phyloP scores from a whole-genome alignment of 1,139 yeast genomes.

The Meyerozyma smithsonii region DNA sequence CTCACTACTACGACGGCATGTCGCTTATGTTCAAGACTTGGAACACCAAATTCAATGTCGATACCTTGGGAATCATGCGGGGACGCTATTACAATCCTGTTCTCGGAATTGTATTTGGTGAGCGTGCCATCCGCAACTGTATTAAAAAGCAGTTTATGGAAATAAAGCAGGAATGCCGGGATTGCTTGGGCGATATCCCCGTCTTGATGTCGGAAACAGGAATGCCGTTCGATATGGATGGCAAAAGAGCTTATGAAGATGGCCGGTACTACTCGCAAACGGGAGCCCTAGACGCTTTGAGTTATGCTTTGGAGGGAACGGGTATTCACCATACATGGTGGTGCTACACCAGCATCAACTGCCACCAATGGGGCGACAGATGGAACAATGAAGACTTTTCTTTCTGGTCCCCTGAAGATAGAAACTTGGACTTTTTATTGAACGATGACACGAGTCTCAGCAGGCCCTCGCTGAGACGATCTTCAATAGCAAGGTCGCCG shows the following conservation, averaged over 20 bases:
- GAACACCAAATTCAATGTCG: conserved; percentile 75
- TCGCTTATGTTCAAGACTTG: conserved; percentile 85
- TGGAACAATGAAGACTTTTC: conserved; percentile 96
- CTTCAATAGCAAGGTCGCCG: not conserved
- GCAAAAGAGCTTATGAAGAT: conserved; percentile 56
- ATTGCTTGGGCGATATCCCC: conserved; percentile 60
- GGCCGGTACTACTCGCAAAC: conserved; percentile 73
- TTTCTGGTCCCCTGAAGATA: conserved; percentile 72
- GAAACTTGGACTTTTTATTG: conserved; percentile 20
- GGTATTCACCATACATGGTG: conserved; percentile 74
- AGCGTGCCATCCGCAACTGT: conserved; percentile 67
- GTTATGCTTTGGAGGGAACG: conserved; percentile 71
- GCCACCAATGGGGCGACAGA: conserved; percentile 79
- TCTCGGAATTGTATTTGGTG: conserved; percentile 77
- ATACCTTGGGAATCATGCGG: conserved; percentile 86
- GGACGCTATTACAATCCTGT: conserved; percentile 71
- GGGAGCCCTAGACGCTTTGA: conserved; percentile 77
- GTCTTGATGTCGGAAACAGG: conserved; percentile 91
- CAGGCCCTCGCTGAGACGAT: conserved; percentile 1
- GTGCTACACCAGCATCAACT: conserved; percentile 73
- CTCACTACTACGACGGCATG: conserved; percentile 92
- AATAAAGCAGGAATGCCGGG: conserved; percentile 58
- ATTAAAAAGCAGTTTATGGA: conserved; percentile 61
- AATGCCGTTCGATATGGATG: conserved; percentile 93
- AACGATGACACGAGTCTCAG: conserved; percentile 5